Base-by-base conservation (phyloP, 805 yeast species). In the Kazachstania bromeliacearum region DNA sequence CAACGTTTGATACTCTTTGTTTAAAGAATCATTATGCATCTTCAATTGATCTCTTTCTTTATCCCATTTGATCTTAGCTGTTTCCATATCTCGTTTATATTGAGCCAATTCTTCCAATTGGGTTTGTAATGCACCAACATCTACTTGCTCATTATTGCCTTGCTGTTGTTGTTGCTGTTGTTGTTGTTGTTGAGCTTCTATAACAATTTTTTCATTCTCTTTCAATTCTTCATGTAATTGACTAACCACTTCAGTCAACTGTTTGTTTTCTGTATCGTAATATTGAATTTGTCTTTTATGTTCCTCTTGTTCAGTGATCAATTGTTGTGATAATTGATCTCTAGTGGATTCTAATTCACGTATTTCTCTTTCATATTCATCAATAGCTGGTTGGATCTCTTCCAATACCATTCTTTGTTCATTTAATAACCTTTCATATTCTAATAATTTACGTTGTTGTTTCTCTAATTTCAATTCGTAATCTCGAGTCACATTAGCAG, bases 171-270 rank as follows among this genome's bases (percentile, higher is more conserved):
- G 39, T n/a, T 28, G 28, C 29, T 29, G 17, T 7, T 18, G 20
- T 14, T 24, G 19, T 14, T 28, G 23, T 14, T 32, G 23, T 8
- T 24, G 38, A 32, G 27, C 23, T 19, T 28, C 24, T n/a, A n/a
- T n/a, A n/a, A n/a, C n/a, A n/a, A n/a, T n/a, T 10, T 40, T 36
- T 33, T 55, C 59, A 32, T 59, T 48, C 25, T 53, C 52, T 38
- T 53, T 51, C 2, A 62, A 53, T 30, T 61, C 63, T 13, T 50
- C 44, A 28, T 53, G 59, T 15, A 61, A 38, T 23, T 50, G 51
- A 24, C 55, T 58, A 4, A 57, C 54, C n/a, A 53, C 61, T 3
- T 51, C 51, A 20, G 55, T 40, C 5, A 57, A 37, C 34, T 57
- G 56, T 31, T 55, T 55, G 35, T 59, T 59, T 24, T 51, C 61